A percentile compares a stretch with the other conserved stretches of the same genome.
These are phyloP conservation scores for Agroathelia rolfsii DNA, from an alignment of 1,284 basidiomycete species.

Conservation along the genomic window DNA sequence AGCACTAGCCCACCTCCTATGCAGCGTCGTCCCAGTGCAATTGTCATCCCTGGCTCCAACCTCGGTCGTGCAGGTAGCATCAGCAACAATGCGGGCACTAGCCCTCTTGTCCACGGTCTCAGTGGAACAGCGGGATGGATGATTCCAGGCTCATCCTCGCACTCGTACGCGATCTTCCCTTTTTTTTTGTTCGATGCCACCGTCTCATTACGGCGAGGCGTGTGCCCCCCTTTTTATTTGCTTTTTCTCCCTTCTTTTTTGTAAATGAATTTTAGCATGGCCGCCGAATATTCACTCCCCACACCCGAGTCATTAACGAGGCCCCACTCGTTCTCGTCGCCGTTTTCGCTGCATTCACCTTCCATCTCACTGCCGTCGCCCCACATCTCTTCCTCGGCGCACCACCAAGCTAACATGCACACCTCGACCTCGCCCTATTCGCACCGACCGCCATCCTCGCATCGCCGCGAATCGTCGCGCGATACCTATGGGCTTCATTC, in stretches of 20 bases:
- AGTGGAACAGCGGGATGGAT: slow-evolving; percentile 12
- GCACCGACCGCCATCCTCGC: slow-evolving; percentile 15
- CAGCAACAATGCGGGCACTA: slow-evolving; percentile 8
- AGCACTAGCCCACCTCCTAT: slow-evolving; percentile 32
- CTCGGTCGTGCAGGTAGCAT: slow-evolving; percentile 2
- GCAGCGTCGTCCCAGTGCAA: slow-evolving; percentile 33
- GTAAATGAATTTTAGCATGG: too few relatives aligned
- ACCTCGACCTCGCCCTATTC: slow-evolving; percentile 9
- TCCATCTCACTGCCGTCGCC: slow-evolving; percentile 6
- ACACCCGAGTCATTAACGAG: slow-evolving; percentile 25
- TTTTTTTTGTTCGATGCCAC: too few relatives aligned
- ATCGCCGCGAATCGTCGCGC: too few relatives aligned
- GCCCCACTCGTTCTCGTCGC: slow-evolving; percentile 17
- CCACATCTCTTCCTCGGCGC: slow-evolving; percentile 2
- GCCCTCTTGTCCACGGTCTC: slow-evolving; percentile 8
- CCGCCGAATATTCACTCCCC: slow-evolving; percentile 23
- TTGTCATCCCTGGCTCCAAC: slow-evolving; percentile 42
- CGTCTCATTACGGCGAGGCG: too few relatives aligned
- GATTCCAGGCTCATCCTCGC: too few relatives aligned
- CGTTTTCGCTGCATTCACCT: slow-evolving; percentile 21
- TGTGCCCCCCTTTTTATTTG: too few relatives aligned
- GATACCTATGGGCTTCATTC: too few relatives aligned
- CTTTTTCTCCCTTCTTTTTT: too few relatives aligned
- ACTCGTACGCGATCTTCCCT: too few relatives aligned
- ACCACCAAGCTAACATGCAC: slow-evolving; percentile 12